phyloP scores from a whole-genome alignment of 306 rosid species.

The Alnus glutinosa region DNA sequence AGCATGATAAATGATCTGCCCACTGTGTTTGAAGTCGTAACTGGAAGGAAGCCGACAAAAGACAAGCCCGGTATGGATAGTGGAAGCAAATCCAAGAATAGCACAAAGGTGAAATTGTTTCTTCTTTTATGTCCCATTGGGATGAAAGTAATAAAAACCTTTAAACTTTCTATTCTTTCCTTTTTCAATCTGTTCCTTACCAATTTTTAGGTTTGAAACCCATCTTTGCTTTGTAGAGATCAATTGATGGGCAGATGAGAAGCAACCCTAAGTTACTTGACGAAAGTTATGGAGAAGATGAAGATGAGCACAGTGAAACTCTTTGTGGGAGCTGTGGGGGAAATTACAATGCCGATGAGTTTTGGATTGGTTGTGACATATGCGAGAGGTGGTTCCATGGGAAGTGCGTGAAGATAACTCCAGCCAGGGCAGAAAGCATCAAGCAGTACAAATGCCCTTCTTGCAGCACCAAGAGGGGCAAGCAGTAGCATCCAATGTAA shows the following conservation, averaged over 20 bases:
- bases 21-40: constrained; percentile 57
- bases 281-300: constrained; percentile 47
- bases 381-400: constrained; percentile 70
- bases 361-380: constrained; percentile 67
- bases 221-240: constrained; percentile 41
- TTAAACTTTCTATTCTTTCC: neutral
- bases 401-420: constrained; percentile 64
- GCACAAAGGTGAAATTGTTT: constrained; percentile 46
- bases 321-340: constrained; percentile 65
- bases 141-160: neutral
- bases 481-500: constrained; percentile 24
- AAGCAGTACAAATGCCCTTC: constrained; percentile 60
- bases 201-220: constrained; percentile 8
- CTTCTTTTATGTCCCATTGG: neutral
- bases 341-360: constrained; percentile 53
- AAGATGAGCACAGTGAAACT: constrained; percentile 56
- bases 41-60: constrained; percentile 51
- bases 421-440: constrained; percentile 54
- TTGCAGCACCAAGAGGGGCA: constrained; percentile 50
- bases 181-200: neutral
- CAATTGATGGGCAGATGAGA: constrained; percentile 44
- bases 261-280: constrained; percentile 43
- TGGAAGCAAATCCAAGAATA: constrained; percentile 58
- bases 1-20: constrained; percentile 62
- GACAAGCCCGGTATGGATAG: constrained; percentile 52